These are phyloP conservation scores for Yamadazyma diospyri DNA, from an alignment of 1,139 yeast species.

Conservation along the genomic window DNA sequence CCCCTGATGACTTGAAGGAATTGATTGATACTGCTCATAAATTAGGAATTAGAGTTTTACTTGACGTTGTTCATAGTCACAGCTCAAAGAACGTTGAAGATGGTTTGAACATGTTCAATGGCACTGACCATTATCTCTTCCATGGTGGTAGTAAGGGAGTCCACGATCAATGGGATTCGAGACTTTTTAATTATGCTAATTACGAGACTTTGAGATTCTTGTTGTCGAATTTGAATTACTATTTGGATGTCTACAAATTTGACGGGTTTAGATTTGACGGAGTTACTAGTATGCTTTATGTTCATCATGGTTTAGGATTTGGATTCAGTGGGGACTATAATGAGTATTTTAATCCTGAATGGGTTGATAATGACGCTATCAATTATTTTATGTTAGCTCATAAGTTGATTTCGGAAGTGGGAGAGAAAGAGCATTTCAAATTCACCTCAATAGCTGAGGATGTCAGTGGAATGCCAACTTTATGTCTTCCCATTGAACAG, in stretches of 20 bases:
- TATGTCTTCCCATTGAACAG: conserved; percentile 64
- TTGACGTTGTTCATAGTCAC: conserved; percentile 95
- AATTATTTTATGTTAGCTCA: conserved; percentile 87
- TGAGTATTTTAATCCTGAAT: conserved; percentile 78
- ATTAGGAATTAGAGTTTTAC: conserved; percentile 77
- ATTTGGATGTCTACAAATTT: conserved; percentile 76
- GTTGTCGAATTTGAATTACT: conserved; percentile 82
- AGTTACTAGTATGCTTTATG: conserved; percentile 87
- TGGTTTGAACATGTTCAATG: conserved; percentile 91
- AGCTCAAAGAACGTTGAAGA: conserved; percentile 93
- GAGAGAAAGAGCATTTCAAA: conserved; percentile 37
- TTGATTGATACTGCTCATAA: conserved; percentile 90
- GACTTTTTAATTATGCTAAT: conserved; percentile 85
- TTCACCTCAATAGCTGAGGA: conserved; percentile 91
- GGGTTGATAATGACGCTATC: conserved; percentile 86
- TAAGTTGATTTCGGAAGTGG: conserved; percentile 57
- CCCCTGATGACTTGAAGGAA: conserved; percentile 91
- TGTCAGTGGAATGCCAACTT: conserved; percentile 95
- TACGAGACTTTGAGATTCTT: conserved; percentile 88
- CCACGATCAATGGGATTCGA: conserved; percentile 93
- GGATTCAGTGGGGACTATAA: conserved; percentile 91
- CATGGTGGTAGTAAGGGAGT: conserved; percentile 82
- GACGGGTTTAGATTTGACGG: conserved; percentile 98
- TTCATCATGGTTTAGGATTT: conserved; percentile 87
- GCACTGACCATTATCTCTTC: conserved; percentile 92